A percentile compares a stretch with the other conserved stretches of the same genome.
Evolutionary conservation across 2,329 filamentous ascomycete species (phyloP).

Genomic region (Acephala macrosclerotiorum): DNA sequence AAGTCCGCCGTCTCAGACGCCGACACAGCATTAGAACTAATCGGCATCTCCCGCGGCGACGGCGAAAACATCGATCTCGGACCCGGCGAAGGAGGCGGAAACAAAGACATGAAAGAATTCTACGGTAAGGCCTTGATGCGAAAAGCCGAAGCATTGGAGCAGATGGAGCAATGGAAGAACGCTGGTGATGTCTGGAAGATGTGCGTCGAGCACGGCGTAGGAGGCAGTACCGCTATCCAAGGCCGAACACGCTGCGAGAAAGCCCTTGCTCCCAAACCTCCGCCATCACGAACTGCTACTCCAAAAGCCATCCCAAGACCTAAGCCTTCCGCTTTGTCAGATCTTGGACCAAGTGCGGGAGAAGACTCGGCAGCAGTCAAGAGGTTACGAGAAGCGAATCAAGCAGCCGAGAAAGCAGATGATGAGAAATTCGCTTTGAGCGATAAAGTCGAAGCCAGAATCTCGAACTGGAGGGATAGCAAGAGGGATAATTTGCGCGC

Average conservation of each 20-base stretch:
- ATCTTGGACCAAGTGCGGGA: slow-evolving; percentile 46
- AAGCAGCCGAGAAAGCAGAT: slow-evolving; percentile 84
- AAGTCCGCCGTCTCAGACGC: slow-evolving; percentile 87
- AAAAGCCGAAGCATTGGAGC: slow-evolving; percentile 94
- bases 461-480: slow-evolving; percentile 85
- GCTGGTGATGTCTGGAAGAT: slow-evolving; percentile 81
- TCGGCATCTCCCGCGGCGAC: slow-evolving; percentile 80
- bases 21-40: slow-evolving; percentile 79
- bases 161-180: slow-evolving; percentile 93
- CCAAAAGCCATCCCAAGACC: slow-evolving; percentile 53
- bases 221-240: slow-evolving; percentile 83
- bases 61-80: slow-evolving; percentile 79
- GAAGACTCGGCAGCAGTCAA: slow-evolving; percentile 78
- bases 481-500: slow-evolving; percentile 94
- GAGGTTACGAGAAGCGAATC: slow-evolving; percentile 82
- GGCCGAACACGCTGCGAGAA: slow-evolving; percentile 91
- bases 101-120: slow-evolving; percentile 89
- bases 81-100: slow-evolving; percentile 62
- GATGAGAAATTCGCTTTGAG: slow-evolving; percentile 91
- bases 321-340: slow-evolving; percentile 50
- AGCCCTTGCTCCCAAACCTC: slow-evolving; percentile 76
- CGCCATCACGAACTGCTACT: slow-evolving; percentile 51
- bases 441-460: slow-evolving; percentile 82
- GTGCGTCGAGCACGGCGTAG: slow-evolving; percentile 84
- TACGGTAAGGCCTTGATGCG: slow-evolving; percentile 93